phyloP scores from a whole-genome alignment of 2,329 filamentous ascomycete genomes.

The Fusarium begoniae region DNA sequence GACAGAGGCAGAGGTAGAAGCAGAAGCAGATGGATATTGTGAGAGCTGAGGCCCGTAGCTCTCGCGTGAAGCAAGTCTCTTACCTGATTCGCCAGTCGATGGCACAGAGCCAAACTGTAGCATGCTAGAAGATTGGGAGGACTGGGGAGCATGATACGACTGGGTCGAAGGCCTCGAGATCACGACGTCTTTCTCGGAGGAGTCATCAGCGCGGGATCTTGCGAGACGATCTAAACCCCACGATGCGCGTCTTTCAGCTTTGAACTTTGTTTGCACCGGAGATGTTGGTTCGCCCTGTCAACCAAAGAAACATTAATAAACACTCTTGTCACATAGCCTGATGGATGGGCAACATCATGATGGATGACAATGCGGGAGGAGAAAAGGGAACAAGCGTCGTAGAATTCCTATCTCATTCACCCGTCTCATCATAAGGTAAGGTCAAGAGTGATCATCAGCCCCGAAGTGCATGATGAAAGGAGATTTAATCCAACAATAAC shows the following conservation, averaged over 20 bases:
- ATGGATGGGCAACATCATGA: conserved; percentile 42
- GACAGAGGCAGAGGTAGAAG: not conserved
- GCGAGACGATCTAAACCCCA: conserved; percentile 54
- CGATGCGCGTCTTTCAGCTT: conserved; percentile 54
- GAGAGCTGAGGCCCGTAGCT: conserved; percentile 16
- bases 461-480: conserved; percentile 43
- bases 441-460: conserved; percentile 45
- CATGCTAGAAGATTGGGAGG: conserved; percentile 37
- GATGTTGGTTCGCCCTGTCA: conserved; percentile 50
- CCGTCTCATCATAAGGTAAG: conserved; percentile 48
- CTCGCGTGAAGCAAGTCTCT: conserved; percentile 33
- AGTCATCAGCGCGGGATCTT: conserved; percentile 43
- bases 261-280: conserved; percentile 47
- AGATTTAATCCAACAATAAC: conserved; percentile 44
- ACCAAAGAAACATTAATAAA: conserved; percentile 50
- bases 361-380: conserved; percentile 35
- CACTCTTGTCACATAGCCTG: conserved; percentile 44
- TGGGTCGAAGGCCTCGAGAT: conserved; percentile 27
- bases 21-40: conserved; percentile 10
- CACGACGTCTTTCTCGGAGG: conserved; percentile 32
- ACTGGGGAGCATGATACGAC: conserved; percentile 33
- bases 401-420: conserved; percentile 55
- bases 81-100: conserved; percentile 36
- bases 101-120: conserved; percentile 29
- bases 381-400: conserved; percentile 47